phyloP scores from a whole-genome alignment of 345 rosid species.

The Camelina neglecta region DNA sequence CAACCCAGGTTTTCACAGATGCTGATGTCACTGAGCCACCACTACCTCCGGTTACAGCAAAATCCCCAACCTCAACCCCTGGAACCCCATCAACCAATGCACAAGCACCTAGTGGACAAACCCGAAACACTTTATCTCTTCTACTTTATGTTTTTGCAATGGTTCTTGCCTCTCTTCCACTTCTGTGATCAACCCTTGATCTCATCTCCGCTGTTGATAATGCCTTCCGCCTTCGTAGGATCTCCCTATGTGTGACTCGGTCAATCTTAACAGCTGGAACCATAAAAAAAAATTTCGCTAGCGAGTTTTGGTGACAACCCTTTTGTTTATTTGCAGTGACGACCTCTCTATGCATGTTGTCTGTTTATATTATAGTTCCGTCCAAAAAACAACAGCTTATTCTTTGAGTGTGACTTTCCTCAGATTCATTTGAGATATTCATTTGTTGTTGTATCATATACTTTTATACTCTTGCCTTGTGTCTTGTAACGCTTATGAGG shows the following conservation, averaged over 20 bases:
- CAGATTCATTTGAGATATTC: conserved; percentile 28
- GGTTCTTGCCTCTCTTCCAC: conserved; percentile 48
- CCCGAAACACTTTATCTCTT: conserved; percentile 45
- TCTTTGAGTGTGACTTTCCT: conserved; percentile 31
- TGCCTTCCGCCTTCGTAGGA: conserved; percentile 7
- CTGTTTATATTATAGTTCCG: conserved; percentile 39
- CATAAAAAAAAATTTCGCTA: not conserved
- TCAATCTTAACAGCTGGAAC: conserved; percentile 32
- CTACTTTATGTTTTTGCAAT: conserved; percentile 52
- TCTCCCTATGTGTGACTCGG: conserved; percentile 4
- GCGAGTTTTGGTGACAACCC: conserved; percentile 16
- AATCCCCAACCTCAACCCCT: conserved; percentile 58
- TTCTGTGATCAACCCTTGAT: conserved; percentile 40
- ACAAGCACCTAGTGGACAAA: conserved; percentile 54
- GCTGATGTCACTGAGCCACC: conserved; percentile 69
- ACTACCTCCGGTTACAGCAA: conserved; percentile 47
- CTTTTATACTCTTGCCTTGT: conserved; percentile 27
- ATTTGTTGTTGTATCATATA: conserved; percentile 43
- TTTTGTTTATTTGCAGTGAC: conserved; percentile 22
- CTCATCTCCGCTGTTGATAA: conserved; percentile 27
- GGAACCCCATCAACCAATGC: conserved; percentile 45
- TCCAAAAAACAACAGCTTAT: conserved; percentile 20
- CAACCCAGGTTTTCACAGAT: conserved; percentile 58
- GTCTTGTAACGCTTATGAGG: conserved; percentile 22
- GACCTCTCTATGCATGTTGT: conserved; percentile 10